Evolutionary conservation across 2,329 filamentous ascomycete species (phyloP).

Genomic region (Mollisia scopiformis): DNA sequence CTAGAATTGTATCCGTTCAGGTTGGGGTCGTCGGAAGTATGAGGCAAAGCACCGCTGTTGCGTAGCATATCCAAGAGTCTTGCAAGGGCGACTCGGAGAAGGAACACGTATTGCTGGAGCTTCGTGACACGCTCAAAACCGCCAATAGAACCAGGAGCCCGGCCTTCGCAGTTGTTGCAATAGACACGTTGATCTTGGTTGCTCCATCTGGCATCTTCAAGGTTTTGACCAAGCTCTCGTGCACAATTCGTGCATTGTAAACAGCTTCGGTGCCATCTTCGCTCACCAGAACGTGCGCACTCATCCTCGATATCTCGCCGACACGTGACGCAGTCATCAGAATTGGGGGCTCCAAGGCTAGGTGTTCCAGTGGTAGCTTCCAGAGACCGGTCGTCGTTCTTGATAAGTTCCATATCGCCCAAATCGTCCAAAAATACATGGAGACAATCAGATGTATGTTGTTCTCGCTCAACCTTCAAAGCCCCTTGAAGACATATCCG

Average conservation of each 20-base stretch:
- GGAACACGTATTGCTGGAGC: constrained; percentile 91
- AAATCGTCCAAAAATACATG: constrained; percentile 84
- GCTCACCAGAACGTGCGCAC: constrained; percentile 75
- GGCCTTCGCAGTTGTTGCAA: constrained; percentile 69
- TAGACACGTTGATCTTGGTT: constrained; percentile 68
- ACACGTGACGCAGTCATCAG: constrained; percentile 83
- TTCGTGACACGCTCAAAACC: constrained; percentile 79
- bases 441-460: constrained; percentile 72
- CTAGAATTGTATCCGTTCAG: constrained; percentile 67
- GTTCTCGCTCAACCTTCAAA: constrained; percentile 87
- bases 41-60: constrained; percentile 78
- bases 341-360: constrained; percentile 72
- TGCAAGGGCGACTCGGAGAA: constrained; percentile 89
- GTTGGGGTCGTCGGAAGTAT: constrained; percentile 73
- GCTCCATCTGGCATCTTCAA: constrained; percentile 74
- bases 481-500: constrained; percentile 95
- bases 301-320: constrained; percentile 92
- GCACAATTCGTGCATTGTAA: constrained; percentile 72
- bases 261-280: constrained; percentile 84
- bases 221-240: constrained; percentile 68
- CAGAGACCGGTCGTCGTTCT: constrained; percentile 69
- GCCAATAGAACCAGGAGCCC: constrained; percentile 54
- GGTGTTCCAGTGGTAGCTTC: constrained; percentile 69
- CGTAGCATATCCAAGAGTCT: constrained; percentile 85
- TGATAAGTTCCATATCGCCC: constrained; percentile 77